Base-by-base conservation (phyloP, 1,139 yeast species). In the Kodamaea derodonti region DNA sequence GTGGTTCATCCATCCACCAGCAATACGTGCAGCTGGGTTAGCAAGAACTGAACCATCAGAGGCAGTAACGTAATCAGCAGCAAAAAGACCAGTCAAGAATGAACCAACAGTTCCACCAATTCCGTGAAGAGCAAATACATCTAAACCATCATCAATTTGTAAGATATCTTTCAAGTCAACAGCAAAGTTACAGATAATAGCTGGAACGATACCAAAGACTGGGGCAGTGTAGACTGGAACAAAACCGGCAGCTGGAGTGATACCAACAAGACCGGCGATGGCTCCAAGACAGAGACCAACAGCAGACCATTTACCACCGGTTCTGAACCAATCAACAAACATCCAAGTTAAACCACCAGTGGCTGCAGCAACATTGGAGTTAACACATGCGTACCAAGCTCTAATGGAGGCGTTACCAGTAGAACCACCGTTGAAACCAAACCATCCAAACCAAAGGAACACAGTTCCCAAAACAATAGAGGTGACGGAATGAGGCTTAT, bases 391-490 rank as follows among this genome's bases (percentile, higher is more conserved):
- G 68, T 88, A 87, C 84, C 87, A 86, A 37, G 95, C 88, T 65
- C 97, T 83, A 58, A 90, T 80, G 41, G 90, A 62, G 27, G 95
- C 84, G 58, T 85, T 84, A 60, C 95, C 96, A 36, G 96, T 85
- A 32, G 96, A 86, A 51, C 97, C 97, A 61, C 96, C 96, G 71
- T 92, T 90, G 77, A 90, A 90, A 34, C 97, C 97, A 54, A 85
- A 87, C 97, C 98, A 90, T 30, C 97, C 97, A 52, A 90, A 87
- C 96, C 97, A 90, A 52, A 90, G 76, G 69, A 92, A 85, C 4
- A 86, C 81, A 15, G 97, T 88, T 37, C 97, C 98, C 42, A 90
- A 67, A n/a, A 88, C 96, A 41, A 87, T 86, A 33, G 88, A 79
- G 10, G 94, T 75, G 31, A 87, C 95, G 4, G 90, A 80, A 59